Base-by-base conservation (phyloP, 192 early-diverging fungal genomes). In the Paraglomus occultum region DNA sequence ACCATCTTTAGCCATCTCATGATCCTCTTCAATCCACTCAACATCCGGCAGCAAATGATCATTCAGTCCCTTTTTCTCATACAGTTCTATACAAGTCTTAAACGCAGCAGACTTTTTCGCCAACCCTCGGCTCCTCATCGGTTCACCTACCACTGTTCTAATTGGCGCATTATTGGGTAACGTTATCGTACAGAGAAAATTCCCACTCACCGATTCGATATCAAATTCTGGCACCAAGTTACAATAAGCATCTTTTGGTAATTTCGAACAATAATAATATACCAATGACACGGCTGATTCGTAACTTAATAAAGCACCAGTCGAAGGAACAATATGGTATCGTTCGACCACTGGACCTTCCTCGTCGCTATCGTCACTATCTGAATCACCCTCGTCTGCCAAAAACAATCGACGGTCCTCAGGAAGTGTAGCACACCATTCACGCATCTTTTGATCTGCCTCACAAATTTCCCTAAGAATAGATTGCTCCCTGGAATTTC, bases 31-130 rank as follows among this genome's bases (percentile, higher is more conserved):
- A 5, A 31, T 42, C 14, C 45, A 62, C 1, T 80, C 69, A 38
- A 80, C 40, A 11, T 83, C 65, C 0, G 94, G 93, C 8, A 83
- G 50, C 11, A 97, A 79, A 46, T 88, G 75, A 50, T 95, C 89
- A 67, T 91, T 83, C n/a, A 97, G 78, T 2, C 84, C 89, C 1
- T 86, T 86, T 0, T 79, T 60, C 18, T 77, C 67, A 71, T 94
- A 89, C 10, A 97, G 80, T 68, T 82, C 69, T 60, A 88, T 87
- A 48, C 92, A 87, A 0, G 87, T 78, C 40, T 91, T 85, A 47
- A 92, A 85, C 0, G 92, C 88, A 0, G 85, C 86, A 2, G 82
- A 68, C 54, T 89, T 87, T 74, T 87, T 91, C 7, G 94, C 91
- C 43, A 84, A 69, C 31, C 45, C 67, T 53, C 88, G 89, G 62